A percentile compares a stretch with the other conserved stretches of the same genome.
These are phyloP conservation scores for Silene vulgaris DNA, from an alignment of 179 eudicot species.

Conservation along the genomic window DNA sequence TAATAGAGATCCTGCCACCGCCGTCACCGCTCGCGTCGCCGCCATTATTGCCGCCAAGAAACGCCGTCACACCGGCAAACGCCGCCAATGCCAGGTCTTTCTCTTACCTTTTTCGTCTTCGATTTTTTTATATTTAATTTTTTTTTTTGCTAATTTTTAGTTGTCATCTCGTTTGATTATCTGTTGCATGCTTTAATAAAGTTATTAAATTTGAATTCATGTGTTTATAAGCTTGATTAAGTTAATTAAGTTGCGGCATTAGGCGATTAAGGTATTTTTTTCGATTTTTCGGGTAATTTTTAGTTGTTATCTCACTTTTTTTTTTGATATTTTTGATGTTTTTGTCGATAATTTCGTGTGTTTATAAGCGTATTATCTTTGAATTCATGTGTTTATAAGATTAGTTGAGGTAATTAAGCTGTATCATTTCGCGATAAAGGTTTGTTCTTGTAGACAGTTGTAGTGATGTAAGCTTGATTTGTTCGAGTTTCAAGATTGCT, in stretches of 20 bases:
- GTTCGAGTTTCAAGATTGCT: no score
- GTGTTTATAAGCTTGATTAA: neutral
- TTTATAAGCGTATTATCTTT: no score
- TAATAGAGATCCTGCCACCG: constrained; percentile 39
- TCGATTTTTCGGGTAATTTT: neutral
- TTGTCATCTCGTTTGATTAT: neutral
- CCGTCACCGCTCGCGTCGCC: constrained; percentile 65
- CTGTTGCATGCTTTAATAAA: neutral
- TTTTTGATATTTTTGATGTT: no score
- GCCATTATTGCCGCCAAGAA: constrained; percentile 83
- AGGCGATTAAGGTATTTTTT: neutral
- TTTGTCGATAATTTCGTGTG: no score
- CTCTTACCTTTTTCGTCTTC: neutral
- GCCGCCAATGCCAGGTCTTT: constrained; percentile 69
- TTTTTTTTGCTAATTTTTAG: neutral
- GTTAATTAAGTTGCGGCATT: neutral
- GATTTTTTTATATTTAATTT: neutral
- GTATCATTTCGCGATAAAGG: no score
- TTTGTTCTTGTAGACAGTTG: no score
- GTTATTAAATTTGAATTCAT: neutral
- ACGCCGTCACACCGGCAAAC: constrained; percentile 82
- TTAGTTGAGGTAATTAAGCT: no score
- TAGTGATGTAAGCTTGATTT: no score
- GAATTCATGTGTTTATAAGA: no score
- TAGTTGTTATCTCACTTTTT: neutral